These are phyloP conservation scores for Oryza coarctata DNA, from an alignment of 176 grass and related monocot genomes.

Conservation along the genomic window DNA sequence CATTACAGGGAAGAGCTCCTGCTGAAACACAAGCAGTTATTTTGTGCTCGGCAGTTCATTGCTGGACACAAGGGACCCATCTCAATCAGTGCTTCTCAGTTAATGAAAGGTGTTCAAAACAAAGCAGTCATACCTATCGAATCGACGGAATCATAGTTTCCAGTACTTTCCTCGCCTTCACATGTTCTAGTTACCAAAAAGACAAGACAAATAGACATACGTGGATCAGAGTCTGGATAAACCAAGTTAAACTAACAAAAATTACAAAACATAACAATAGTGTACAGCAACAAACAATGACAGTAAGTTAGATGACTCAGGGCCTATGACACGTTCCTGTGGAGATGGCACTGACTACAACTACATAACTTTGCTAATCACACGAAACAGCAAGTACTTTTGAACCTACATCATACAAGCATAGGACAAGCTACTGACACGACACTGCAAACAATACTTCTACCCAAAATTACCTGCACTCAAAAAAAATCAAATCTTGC, in stretches of 20 bases:
- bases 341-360: constrained; percentile 20
- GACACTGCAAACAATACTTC: background rate
- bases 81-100: constrained; percentile 21
- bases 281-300: constrained; percentile 6
- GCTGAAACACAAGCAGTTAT: constrained; percentile 45
- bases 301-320: background rate
- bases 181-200: constrained; percentile 56
- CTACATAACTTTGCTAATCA: background rate
- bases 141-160: constrained; percentile 39
- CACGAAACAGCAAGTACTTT: background rate
- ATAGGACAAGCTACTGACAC: no score
- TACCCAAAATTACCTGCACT: background rate
- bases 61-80: background rate
- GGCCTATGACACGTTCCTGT: constrained; percentile 25
- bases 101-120: constrained; percentile 33
- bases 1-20: constrained; percentile 45
- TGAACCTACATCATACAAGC: background rate
- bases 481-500: background rate
- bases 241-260: constrained; percentile 32
- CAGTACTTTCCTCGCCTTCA: constrained; percentile 47
- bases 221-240: constrained; percentile 58
- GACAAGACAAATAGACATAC: constrained; percentile 51
- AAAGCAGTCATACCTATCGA: constrained; percentile 55
- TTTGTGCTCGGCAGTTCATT: background rate
- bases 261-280: constrained; percentile 23